Percentiles rank a stretch among this genome's conserved stretches.
phyloP scores from a whole-genome alignment of 495 filamentous ascomycete species.

The Aspergillus sclerotiicarbonarius region DNA sequence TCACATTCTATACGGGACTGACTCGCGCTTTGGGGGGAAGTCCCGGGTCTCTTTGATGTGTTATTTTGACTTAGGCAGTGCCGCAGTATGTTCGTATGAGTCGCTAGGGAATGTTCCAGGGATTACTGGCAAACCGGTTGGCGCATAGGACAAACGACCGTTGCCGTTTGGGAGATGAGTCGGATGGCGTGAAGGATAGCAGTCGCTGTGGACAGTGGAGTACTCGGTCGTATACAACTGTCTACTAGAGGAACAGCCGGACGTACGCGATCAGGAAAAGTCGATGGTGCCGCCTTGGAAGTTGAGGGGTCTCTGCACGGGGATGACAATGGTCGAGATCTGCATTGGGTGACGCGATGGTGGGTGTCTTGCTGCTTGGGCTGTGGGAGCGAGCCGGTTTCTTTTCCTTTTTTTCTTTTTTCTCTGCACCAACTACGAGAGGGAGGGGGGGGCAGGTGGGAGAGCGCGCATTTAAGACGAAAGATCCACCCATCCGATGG shows the following conservation, averaged over 20 bases:
- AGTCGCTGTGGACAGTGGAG: slow-evolving; percentile 1
- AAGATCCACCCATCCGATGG: not conserved
- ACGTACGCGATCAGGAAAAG: slow-evolving; percentile 6
- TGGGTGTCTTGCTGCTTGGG: slow-evolving; percentile 9
- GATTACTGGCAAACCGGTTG: not conserved
- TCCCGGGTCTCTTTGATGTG: not conserved
- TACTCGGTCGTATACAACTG: not conserved
- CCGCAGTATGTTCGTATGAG: not conserved
- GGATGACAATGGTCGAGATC: slow-evolving; percentile 18
- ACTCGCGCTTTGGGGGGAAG: not conserved
- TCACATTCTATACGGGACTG: slow-evolving; percentile 5
- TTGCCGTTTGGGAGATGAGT: not conserved
- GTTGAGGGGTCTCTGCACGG: slow-evolving; percentile 21
- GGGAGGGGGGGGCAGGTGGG: not conserved
- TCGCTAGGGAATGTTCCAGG: not conserved
- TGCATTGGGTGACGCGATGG: slow-evolving; percentile 20
- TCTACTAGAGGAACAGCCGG: not conserved
- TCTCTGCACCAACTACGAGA: not conserved
- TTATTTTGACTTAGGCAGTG: not conserved
- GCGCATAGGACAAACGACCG: not conserved
- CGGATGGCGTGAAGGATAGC: not conserved
- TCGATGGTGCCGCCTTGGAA: slow-evolving; percentile 22
- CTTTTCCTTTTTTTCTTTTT: not conserved
- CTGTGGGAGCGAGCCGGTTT: not conserved
- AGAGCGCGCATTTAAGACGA: not conserved